Base-by-base conservation (phyloP, 805 yeast species). In the Zygosaccharomyces kombuchaensis region DNA sequence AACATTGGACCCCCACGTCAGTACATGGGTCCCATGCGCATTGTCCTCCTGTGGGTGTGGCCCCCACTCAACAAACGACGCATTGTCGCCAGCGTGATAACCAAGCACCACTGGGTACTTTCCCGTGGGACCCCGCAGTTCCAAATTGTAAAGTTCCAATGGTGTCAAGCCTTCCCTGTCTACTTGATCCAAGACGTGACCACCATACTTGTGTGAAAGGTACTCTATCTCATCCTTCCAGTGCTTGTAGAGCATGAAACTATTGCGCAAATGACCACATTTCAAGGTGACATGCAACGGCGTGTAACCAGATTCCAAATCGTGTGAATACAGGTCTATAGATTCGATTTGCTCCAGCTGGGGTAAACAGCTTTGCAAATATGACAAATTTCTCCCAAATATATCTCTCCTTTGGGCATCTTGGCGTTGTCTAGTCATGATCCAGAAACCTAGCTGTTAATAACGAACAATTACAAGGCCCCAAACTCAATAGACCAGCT, bases 241-340 rank as follows among this genome's bases (percentile, higher is more conserved):
- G 12, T 44, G 44, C 39, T 55, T 55, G 45, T 56, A 58, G n/a
- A 63, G 40, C 34, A 50, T 44, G 38, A 58, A 63, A 8, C 63
- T 52, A 56, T 70, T 56, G 44, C 59, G 43, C 48, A 61, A 37
- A 56, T 63, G 40, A 50, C 73, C 67, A 16, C 39, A 41, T 38
- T 47, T 57, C 30, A 65, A 67, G 3, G 88, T 78, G 48, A 80
- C 76, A 62, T 90, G 96, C 23, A 90, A 69, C 21, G 87, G 78
- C 35, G 86, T 84, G 84, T 95, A 89, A 1, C 87, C 84, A 58
- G 78, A 87, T 63, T 89, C 96, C 43, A 69, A 69, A 62, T 90
- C 96, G 2, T 70, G 65, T 0, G 74, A 56, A 2, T 66, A 54
- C 2, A 73, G 53, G 43, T 80, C 78, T 9, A 62, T 50, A 4